Evolutionary conservation across 345 rosid species (phyloP).

Genomic region (Pseudoturritis turrita): DNA sequence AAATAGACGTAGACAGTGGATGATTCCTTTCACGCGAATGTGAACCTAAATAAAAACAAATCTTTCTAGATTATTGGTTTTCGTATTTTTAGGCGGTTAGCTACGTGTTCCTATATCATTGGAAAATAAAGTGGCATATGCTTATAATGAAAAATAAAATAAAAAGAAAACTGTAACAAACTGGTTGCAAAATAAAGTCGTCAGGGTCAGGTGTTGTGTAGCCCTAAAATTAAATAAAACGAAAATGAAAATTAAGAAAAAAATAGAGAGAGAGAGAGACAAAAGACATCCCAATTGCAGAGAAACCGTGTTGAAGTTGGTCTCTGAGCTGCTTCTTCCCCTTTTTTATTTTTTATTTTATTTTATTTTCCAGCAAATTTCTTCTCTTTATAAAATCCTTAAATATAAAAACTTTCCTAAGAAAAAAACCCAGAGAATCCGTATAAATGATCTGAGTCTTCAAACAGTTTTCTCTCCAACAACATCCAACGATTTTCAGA

Average conservation of each 20-base stretch:
- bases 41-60: neutral
- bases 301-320: conserved; percentile 40
- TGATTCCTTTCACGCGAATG: conserved; percentile 1
- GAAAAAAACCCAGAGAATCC: conserved; percentile 8
- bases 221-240: conserved; percentile 5
- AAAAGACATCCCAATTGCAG: conserved; percentile 30
- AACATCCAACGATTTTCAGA: conserved; percentile 13
- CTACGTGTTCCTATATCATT: conserved; percentile 12
- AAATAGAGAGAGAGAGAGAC: neutral
- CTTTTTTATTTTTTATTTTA: too few species aligned
- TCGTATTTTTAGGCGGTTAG: conserved; percentile 20
- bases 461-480: neutral
- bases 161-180: conserved; percentile 13
- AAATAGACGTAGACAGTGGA: neutral
- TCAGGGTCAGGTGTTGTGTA: conserved; percentile 21
- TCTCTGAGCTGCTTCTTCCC: conserved; percentile 32
- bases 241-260: neutral
- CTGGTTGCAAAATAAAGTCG: conserved; percentile 14
- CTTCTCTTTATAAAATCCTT: neutral
- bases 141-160: neutral
- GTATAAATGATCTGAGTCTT: conserved; percentile 7
- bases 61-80: conserved; percentile 12
- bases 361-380: conserved; percentile 1
- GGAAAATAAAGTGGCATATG: conserved; percentile 23
- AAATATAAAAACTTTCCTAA: neutral